A percentile compares a stretch with the other conserved stretches of the same genome.
These are phyloP conservation scores for Pseudocercospora vitis DNA, from an alignment of 2,329 filamentous ascomycete genomes.

Conservation along the genomic window DNA sequence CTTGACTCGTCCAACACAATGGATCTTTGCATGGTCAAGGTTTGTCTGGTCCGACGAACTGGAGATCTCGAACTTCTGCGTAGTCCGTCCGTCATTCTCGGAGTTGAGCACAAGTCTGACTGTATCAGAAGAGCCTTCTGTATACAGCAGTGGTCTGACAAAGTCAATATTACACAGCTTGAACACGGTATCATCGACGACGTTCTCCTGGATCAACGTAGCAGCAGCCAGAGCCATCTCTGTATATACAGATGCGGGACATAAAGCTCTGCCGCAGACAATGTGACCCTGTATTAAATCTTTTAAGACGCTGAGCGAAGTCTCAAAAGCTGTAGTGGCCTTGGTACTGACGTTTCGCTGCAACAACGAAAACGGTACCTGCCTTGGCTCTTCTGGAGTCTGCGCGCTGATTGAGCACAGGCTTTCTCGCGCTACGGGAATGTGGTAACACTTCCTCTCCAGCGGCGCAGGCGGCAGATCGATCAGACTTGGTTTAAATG, in stretches of 20 bases:
- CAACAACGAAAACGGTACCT: background rate
- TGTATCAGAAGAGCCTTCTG: background rate
- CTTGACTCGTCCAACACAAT: conserved; percentile 9
- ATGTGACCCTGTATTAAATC: conserved; percentile 18
- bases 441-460: background rate
- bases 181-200: background rate
- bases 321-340: background rate
- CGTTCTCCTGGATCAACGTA: background rate
- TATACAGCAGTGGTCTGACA: conserved; percentile 7
- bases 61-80: background rate
- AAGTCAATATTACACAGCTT: conserved; percentile 9
- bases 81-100: background rate
- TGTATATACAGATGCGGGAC: conserved; percentile 21
- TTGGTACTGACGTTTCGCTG: background rate
- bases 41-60: background rate
- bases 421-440: conserved; percentile 6
- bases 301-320: background rate
- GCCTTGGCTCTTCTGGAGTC: background rate
- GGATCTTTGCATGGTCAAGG: background rate
- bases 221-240: conserved; percentile 19
- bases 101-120: background rate
- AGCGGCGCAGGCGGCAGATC: conserved; percentile 6
- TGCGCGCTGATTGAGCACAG: background rate
- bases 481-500: conserved; percentile 2
- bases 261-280: conserved; percentile 16